Evolutionary conservation across 176 grass and related monocot genomes (phyloP), one percentile per base, ranked within the genome.

Genomic region (Rhipidocladum racemiflorum): DNA sequence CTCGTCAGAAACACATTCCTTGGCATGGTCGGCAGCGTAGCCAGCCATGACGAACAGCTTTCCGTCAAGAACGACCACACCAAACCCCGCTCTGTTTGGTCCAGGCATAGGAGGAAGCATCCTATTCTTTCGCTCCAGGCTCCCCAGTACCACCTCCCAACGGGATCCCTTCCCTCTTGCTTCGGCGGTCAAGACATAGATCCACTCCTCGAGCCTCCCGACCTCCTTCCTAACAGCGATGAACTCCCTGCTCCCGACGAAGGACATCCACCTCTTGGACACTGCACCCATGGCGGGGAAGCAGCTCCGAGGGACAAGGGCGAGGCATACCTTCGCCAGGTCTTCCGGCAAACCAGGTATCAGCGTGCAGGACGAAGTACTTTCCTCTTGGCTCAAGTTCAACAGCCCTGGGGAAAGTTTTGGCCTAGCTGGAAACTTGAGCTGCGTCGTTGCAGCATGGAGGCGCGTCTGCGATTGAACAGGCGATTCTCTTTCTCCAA

Each of bases 321-420:
- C 85, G 43, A 94, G 79, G 36, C 88, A 92, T 83, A 77, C 29
- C 76, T 92, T 94, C 3, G 90, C 85, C 1, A 94, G 73, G 24
- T 97, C 94, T n/a, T 97, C 92, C 1, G 87, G 94, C 34, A 94
- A 86, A 40, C 86, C 86, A 34, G 92, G 92, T 57, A 97, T 89
- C 56, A 92, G 77, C 4, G 73, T 17, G 3, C 76, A 57, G 23
- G 76, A 63, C 30, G 72, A 23, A 70, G 83, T 44, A 3, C 65
- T 74, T 60, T 79, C 69, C 8, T 75, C 68, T 79, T 77, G 65
- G 5, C 24, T 29, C 67, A 50, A 59, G n/a, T n/a, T n/a, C n/a
- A n/a, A n/a, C 20, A 44, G 57, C 25, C 36, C 68, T 9, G n/a
- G 62, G 44, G 84, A 74, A 88, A n/a, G 18, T 23, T 81, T 93